A percentile compares a stretch with the other conserved stretches of the same genome.
Conservation (phyloP, 73 alveolate species). For the Uronychia setigera region DNA sequence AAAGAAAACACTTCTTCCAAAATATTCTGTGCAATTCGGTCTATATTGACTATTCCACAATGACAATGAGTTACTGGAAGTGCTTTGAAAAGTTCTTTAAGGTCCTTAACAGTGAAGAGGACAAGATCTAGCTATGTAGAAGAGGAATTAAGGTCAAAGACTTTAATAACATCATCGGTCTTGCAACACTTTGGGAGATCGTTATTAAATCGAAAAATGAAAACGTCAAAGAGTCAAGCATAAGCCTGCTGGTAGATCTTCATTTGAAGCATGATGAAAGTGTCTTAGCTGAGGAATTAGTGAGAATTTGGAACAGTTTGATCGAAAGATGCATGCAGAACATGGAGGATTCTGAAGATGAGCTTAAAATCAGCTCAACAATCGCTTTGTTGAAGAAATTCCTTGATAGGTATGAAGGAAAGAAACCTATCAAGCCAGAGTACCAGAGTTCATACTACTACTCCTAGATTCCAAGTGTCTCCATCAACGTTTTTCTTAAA, state of each 20-base stretch:
- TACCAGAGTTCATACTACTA: slow-evolving; percentile 6
- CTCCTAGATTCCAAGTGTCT: slow-evolving; percentile 2
- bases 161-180: slow-evolving; percentile 38
- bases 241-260: slow-evolving; percentile 46
- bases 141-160: slow-evolving; percentile 23
- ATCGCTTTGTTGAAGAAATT: slow-evolving; percentile 32
- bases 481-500: slow-evolving; percentile 1
- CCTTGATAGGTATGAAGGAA: slow-evolving; percentile 69
- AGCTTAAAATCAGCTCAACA: slow-evolving; percentile 4
- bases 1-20: slow-evolving; percentile 43
- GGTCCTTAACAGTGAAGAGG: slow-evolving; percentile 30
- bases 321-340: slow-evolving; percentile 33
- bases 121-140: slow-evolving; percentile 13
- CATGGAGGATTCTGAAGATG: slow-evolving; percentile 17
- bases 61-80: slow-evolving; percentile 36
- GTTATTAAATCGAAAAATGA: slow-evolving; percentile 53
- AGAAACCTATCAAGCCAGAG: slow-evolving; percentile 21
- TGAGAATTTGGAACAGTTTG: slow-evolving; percentile 21
- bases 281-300: neutral
- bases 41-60: slow-evolving; percentile 13
- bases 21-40: slow-evolving; percentile 46
- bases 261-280: slow-evolving; percentile 36
- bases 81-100: slow-evolving; percentile 61
- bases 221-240: slow-evolving; percentile 52
- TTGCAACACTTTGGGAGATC: slow-evolving; percentile 62